Evolutionary conservation across 2,329 filamentous ascomycete genomes (phyloP).

Genomic region (Ophiosphaerella korrae): DNA sequence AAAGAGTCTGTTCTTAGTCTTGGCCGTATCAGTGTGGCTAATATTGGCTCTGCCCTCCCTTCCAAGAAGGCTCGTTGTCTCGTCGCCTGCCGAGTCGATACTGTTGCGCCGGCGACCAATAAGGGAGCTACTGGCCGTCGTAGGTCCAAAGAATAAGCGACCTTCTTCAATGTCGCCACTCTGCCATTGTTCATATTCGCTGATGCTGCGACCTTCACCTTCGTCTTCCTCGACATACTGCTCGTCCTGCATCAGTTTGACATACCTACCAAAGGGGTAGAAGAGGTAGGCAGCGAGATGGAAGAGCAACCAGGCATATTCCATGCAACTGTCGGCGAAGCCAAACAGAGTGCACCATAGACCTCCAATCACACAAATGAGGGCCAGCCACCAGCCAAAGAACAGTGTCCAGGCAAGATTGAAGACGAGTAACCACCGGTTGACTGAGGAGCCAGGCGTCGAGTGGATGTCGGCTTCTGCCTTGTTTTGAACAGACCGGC

Average conservation of each 20-base stretch:
- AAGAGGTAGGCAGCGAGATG: constrained; percentile 85
- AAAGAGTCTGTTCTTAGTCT: constrained; percentile 82
- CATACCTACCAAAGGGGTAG: constrained; percentile 96
- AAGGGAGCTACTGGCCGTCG: constrained; percentile 70
- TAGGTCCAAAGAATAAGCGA: constrained; percentile 91
- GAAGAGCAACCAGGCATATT: constrained; percentile 85
- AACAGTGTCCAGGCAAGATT: constrained; percentile 88
- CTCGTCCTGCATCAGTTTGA: constrained; percentile 91
- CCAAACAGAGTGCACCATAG: constrained; percentile 79
- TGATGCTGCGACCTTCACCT: constrained; percentile 94
- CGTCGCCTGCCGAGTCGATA: constrained; percentile 83
- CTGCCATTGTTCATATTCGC: constrained; percentile 99
- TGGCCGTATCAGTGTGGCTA: constrained; percentile 44
- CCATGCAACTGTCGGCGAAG: constrained; percentile 75
- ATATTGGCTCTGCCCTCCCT: constrained; percentile 60
- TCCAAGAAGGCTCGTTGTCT: constrained; percentile 88
- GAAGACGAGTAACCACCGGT: constrained; percentile 81
- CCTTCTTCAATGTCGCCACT: constrained; percentile 96
- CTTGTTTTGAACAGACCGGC: constrained; percentile 91
- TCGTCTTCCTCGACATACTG: constrained; percentile 93
- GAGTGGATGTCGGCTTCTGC: constrained; percentile 98
- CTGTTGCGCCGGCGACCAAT: constrained; percentile 86
- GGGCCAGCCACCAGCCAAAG: constrained; percentile 95
- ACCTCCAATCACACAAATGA: constrained; percentile 75
- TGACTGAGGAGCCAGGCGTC: constrained; percentile 84